phyloP scores from a whole-genome alignment of 2,329 filamentous ascomycete genomes.

The Aspergillus amoenus region DNA sequence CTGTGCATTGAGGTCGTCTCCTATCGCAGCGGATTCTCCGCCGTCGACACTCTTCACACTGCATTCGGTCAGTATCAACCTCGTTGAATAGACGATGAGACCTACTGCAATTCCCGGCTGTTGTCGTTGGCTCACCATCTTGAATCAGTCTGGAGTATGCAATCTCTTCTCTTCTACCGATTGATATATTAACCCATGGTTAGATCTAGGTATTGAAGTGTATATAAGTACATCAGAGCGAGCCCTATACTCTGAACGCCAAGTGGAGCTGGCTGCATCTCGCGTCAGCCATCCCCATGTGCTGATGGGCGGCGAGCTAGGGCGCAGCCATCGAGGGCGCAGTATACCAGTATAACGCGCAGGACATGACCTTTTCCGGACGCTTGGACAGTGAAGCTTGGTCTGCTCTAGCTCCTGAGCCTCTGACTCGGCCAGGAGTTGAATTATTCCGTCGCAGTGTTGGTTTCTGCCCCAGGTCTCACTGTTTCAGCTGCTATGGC shows the following conservation, averaged over 20 bases:
- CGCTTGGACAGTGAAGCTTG: neutral
- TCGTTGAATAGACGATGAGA: neutral
- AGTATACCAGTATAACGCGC: neutral
- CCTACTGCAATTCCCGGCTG: neutral
- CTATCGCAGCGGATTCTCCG: conserved; percentile 10
- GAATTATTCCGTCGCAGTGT: neutral
- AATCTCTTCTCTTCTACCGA: neutral
- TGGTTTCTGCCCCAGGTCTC: neutral
- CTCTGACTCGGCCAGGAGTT: neutral
- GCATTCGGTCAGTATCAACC: neutral
- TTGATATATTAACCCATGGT: neutral
- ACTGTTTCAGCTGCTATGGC: neutral
- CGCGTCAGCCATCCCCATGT: neutral
- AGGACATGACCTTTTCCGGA: neutral
- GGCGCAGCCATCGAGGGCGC: neutral
- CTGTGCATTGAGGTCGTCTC: conserved; percentile 3
- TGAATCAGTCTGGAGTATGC: neutral
- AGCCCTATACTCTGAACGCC: neutral
- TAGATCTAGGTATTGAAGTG: neutral
- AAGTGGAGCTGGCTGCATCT: neutral
- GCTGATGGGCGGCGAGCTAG: neutral
- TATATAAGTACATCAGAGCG: neutral
- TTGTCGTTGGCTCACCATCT: neutral
- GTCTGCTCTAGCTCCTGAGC: neutral
- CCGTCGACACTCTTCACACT: conserved; percentile 13